Evolutionary conservation across 106 monocot genomes (phyloP).

Genomic region (Phalaenopsis aphrodite): DNA sequence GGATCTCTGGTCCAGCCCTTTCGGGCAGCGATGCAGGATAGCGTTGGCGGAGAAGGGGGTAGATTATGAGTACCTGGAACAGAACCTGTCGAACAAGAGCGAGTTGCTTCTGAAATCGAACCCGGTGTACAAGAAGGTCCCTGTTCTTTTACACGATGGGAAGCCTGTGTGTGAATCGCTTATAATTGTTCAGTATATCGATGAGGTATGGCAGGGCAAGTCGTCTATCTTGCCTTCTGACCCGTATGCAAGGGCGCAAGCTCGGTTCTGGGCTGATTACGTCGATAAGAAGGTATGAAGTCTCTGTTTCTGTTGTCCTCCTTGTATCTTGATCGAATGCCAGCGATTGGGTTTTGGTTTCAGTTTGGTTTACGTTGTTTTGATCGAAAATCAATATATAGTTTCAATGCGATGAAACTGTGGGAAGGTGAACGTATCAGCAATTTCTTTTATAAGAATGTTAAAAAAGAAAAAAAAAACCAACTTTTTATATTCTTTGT

Average conservation of each 20-base stretch:
- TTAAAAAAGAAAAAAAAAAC: too few relatives aligned
- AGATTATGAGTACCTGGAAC: constrained; percentile 11
- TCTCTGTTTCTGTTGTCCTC: not conserved
- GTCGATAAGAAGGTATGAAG: constrained; percentile 38
- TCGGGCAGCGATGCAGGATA: not conserved
- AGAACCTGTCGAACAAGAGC: constrained; percentile 30
- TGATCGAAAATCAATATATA: too few relatives aligned
- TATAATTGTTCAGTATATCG: constrained; percentile 40
- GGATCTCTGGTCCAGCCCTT: constrained; percentile 12
- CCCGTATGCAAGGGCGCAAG: constrained; percentile 26
- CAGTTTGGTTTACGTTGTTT: too few relatives aligned
- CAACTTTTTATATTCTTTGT: too few relatives aligned
- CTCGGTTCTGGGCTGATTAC: constrained; percentile 47
- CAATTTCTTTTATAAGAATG: too few relatives aligned
- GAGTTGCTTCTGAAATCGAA: constrained; percentile 36
- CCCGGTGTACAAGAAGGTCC: constrained; percentile 59
- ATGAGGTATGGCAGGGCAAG: constrained; percentile 14
- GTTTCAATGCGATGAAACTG: too few relatives aligned
- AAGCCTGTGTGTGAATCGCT: constrained; percentile 48
- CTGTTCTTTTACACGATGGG: constrained; percentile 40
- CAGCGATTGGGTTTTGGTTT: not conserved
- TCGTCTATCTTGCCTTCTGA: constrained; percentile 22
- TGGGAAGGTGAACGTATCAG: too few relatives aligned
- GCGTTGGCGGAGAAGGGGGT: constrained; percentile 7
- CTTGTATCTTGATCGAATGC: not conserved